Base-by-base conservation (phyloP, 768 basidiomycete species). In the Agaricus blazei region DNA sequence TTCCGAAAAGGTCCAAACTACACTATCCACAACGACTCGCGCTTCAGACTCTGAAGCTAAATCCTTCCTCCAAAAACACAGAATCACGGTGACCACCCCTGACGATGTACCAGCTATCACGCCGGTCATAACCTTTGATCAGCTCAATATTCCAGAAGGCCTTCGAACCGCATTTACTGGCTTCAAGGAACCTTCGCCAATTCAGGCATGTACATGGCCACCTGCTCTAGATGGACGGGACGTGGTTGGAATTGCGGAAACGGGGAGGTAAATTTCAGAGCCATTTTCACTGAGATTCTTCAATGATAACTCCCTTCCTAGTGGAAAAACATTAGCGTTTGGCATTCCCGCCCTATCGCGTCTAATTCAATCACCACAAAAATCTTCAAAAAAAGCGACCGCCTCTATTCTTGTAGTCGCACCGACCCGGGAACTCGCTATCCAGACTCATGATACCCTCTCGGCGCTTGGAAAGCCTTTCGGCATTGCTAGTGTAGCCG, bases 321-420 rank as follows among this genome's bases (percentile, higher is more conserved):
- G 91, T 64, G 97, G 97, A 12, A 99, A 99, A 74, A 99, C 97
- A 0, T 80, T 98, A 14, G 91, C 93, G 1, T 99, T 99, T 65
- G 95, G 93, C 40, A 83, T 98, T 41, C 97, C 97, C 9, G 94
- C 92, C 2, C 76, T 96, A 41, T 75, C 84, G 8, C 81, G 79
- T 43, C 76, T 96, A 37, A 73, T 86, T 53, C 70, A 76, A 34
- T 63, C 66, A 28, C 62, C 71, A 37, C 56, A 64, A 12, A 66
- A 67, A 52, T 44, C 62, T 45, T 70, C 70, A 59, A 64, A 59
- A 46, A 63, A 63, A 53, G 68, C 71, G 50, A 71, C 75, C 0
- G 74, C 87, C 9, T 81, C 80, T 3, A 80, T 88, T 11, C 81
- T 97, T 8, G 87, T 98, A 44, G 75, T 99, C 8, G 91, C 95